phyloP scores from a whole-genome alignment of 2,329 filamentous ascomycete genomes.

The Calonectria pteridis region DNA sequence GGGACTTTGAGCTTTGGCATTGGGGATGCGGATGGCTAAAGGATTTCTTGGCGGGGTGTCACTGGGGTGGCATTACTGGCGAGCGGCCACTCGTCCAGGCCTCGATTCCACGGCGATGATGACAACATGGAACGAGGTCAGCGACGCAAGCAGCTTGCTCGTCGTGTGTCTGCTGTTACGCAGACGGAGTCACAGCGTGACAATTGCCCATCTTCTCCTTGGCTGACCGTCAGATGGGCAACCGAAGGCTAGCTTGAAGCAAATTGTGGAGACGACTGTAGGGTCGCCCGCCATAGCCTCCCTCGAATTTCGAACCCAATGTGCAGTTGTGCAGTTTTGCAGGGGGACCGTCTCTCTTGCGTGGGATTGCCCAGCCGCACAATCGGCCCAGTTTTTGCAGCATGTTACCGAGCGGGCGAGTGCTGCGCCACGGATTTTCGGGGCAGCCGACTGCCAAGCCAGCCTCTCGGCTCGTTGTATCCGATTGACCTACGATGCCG shows the following conservation, averaged over 20 bases:
- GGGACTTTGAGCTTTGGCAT: slow-evolving; percentile 35
- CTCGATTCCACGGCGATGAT: slow-evolving; percentile 1
- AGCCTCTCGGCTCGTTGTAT: slow-evolving; percentile 48
- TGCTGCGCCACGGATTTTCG: slow-evolving; percentile 46
- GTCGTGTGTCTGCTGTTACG: neutral
- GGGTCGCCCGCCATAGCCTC: slow-evolving; percentile 38
- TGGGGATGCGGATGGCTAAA: slow-evolving; percentile 18
- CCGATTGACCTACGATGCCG: slow-evolving; percentile 42
- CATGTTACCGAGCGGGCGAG: slow-evolving; percentile 40
- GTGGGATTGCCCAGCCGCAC: slow-evolving; percentile 40
- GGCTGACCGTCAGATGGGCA: slow-evolving; percentile 21
- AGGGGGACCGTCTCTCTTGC: slow-evolving; percentile 39
- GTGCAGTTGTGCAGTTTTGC: slow-evolving; percentile 29
- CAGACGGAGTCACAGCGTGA: slow-evolving; percentile 5
- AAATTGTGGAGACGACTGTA: slow-evolving; percentile 36
- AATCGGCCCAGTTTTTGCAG: slow-evolving; percentile 44
- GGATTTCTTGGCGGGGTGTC: slow-evolving; percentile 27
- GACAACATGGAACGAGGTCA: neutral
- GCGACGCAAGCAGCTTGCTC: neutral
- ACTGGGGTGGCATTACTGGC: slow-evolving; percentile 16
- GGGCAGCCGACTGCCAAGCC: slow-evolving; percentile 47
- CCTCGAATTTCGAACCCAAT: slow-evolving; percentile 33
- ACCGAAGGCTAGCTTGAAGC: slow-evolving; percentile 31
- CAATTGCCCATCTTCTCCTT: slow-evolving; percentile 21
- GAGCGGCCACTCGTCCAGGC: slow-evolving; percentile 12